A percentile compares a stretch with the other conserved stretches of the same genome.
Evolutionary conservation across 1,139 yeast species (phyloP).

Genomic region (Pichia sp.): DNA sequence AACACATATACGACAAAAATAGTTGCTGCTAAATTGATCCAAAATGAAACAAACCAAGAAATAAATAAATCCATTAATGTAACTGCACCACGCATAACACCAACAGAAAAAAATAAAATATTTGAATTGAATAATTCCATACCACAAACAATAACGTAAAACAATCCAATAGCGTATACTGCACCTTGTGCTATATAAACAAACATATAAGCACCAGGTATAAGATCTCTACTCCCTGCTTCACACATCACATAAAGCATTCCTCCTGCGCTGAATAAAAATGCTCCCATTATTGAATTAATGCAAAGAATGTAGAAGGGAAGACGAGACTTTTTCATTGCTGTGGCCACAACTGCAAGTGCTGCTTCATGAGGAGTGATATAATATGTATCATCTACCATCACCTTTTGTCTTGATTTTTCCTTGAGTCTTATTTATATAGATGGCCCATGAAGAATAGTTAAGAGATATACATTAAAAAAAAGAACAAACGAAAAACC

Average conservation of each 20-base stretch:
- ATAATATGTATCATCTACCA: constrained; percentile 48
- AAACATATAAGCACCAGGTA: constrained; percentile 42
- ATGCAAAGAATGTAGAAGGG: constrained; percentile 49
- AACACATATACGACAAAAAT: constrained; percentile 61
- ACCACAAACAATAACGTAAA: constrained; percentile 68
- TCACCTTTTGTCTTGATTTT: no score
- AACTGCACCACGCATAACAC: constrained; percentile 62
- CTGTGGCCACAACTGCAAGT: constrained; percentile 72
- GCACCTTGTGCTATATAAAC: constrained; percentile 48
- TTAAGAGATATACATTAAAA: no score
- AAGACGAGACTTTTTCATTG: constrained; percentile 73
- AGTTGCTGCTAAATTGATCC: constrained; percentile 57
- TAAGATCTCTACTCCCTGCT: constrained; percentile 42
- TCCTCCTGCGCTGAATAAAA: constrained; percentile 66
- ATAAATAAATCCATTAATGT: constrained; percentile 52
- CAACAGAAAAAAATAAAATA: constrained; percentile 62
- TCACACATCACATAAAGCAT: constrained; percentile 57
- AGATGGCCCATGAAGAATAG: no score
- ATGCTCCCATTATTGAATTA: constrained; percentile 65
- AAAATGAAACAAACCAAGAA: constrained; percentile 67
- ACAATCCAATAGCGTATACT: constrained; percentile 62
- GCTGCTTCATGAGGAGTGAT: constrained; percentile 76
- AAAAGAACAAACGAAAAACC: no score
- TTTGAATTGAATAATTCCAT: constrained; percentile 71
- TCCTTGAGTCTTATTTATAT: no score